These are phyloP conservation scores for Maudiozyma bulderi DNA, from an alignment of 805 yeast genomes.

Conservation along the genomic window DNA sequence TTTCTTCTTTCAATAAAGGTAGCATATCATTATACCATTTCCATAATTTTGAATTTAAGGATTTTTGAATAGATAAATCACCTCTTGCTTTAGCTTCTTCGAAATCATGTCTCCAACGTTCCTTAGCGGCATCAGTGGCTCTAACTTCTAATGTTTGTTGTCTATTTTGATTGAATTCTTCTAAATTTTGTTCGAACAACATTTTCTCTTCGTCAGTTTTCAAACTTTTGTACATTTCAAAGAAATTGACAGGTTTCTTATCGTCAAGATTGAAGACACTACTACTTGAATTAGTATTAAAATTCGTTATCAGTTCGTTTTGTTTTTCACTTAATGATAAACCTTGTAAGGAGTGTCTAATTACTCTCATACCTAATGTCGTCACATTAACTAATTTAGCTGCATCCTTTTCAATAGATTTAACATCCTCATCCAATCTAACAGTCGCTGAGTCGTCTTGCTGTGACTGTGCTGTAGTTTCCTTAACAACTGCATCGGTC, in stretches of 20 bases:
- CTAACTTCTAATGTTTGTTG: conserved; percentile 64
- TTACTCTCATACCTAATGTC: conserved; percentile 67
- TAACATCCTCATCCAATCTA: conserved; percentile 23
- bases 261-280: conserved; percentile 27
- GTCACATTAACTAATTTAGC: conserved; percentile 56
- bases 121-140: conserved; percentile 77
- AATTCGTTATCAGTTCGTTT: conserved; percentile 24
- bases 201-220: conserved; percentile 38
- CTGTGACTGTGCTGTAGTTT: neutral
- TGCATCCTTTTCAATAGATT: conserved; percentile 44
- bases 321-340: conserved; percentile 28
- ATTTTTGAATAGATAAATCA: conserved; percentile 42
- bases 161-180: conserved; percentile 62
- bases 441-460: neutral
- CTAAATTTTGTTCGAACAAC: conserved; percentile 57
- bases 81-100: conserved; percentile 58
- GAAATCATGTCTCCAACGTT: conserved; percentile 79
- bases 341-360: conserved; percentile 63
- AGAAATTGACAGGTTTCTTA: conserved; percentile 43
- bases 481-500: neutral
- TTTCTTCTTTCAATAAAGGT: conserved; percentile 63
- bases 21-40: conserved; percentile 72
- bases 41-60: conserved; percentile 67
- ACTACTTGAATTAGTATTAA: conserved; percentile 29
- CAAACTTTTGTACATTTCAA: conserved; percentile 51